Evolutionary conservation across 2,329 filamentous ascomycete species (phyloP), one percentile per base, ranked within the genome.

Genomic region (Cladobotryum protrusum): DNA sequence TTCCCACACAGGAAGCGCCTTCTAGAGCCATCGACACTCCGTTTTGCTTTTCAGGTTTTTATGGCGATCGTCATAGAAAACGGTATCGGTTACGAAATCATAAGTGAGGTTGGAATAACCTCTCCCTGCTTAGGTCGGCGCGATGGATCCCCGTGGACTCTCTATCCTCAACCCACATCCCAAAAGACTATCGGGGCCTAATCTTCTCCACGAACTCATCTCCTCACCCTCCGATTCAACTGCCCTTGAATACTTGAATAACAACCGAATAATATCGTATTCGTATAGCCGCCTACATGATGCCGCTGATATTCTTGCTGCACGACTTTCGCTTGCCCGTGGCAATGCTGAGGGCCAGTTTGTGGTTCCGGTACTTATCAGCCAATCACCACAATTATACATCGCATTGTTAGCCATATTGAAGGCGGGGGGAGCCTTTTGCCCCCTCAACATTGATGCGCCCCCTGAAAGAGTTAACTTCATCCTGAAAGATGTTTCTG

Each of bases 361-460:
- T 14, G 67, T 95, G 34, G 75, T 96, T 35, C 90, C 91, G 0
- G 71, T 96, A 2, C 75, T 95, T 17, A 68, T 95, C 14, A 84
- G 86, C 2, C 91, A 96, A 67, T 86, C 81, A 13, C 81, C 85
- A 9, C 77, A 84, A 43, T 75, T 96, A 19, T 96, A 96, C 66
- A 76, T 93, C 50, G 76, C 87, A 1, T 78, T 88, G 54, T 67
- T 96, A 41, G 89, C 85, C 3, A 80, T 92, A 47, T 72, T 96
- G 43, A 90, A 91, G 65, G 83, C 83, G 12, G 91, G 91, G 6
- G 87, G 80, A 34, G 89, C 89, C 0, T 96, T 96, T 59, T 96
- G 90, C 57, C 90, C 91, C 0, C 71, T 96, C 49, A 86, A 86
- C 53, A 75, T 87, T 44, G 90, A 95, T 66, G 81, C 85, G 0